Conservation (phyloP, 495 filamentous ascomycete genomes). For the Penicilliopsis zonata region DNA sequence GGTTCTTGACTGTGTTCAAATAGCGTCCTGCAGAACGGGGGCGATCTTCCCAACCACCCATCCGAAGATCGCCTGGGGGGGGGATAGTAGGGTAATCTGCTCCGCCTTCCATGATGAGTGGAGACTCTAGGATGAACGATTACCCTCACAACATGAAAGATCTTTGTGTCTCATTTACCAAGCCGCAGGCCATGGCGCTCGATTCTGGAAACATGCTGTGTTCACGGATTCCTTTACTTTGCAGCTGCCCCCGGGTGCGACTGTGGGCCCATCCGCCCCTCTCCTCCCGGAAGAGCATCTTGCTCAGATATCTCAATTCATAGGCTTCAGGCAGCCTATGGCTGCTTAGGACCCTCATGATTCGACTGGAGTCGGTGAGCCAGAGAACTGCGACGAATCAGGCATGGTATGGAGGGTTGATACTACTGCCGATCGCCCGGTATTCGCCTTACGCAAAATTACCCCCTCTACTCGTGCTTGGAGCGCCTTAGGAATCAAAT, state of each 20-base stretch:
- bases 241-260: constrained; percentile 1
- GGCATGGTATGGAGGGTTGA: constrained; percentile 13
- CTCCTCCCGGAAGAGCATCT: constrained; percentile 1
- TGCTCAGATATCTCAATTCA: background rate
- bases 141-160: constrained; percentile 2
- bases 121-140: constrained; percentile 4
- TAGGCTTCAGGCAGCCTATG: constrained; percentile 1
- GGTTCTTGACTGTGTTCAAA: constrained; percentile 10
- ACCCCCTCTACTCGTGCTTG: constrained; percentile 17
- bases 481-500: constrained; percentile 6
- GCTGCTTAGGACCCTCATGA: background rate
- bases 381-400: constrained; percentile 7
- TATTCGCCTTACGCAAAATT: constrained; percentile 19
- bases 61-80: no score
- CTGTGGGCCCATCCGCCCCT: constrained; percentile 4
- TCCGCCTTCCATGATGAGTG: background rate
- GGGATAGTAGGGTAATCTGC: background rate
- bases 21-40: constrained; percentile 16
- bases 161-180: constrained; percentile 9
- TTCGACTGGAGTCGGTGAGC: constrained; percentile 21
- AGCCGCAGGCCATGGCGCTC: constrained; percentile 5
- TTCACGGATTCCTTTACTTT: background rate
- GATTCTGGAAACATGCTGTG: constrained; percentile 17
- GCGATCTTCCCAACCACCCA: constrained; percentile 16
- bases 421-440: constrained; percentile 24